Conservation (phyloP, 345 rosid genomes). For the Physaria fendleri region DNA sequence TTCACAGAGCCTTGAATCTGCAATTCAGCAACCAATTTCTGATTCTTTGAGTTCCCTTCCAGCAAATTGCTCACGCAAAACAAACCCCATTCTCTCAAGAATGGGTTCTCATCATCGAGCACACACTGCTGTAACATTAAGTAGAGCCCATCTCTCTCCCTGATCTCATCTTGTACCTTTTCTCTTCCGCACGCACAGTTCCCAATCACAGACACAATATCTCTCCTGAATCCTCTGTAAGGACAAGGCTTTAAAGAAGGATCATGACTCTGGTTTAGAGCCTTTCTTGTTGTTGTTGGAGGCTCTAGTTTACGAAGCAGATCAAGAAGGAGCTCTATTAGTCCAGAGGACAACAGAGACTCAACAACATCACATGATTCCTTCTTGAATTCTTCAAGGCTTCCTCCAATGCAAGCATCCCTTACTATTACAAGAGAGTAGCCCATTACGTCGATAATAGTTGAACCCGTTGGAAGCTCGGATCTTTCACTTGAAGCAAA, state of each 20-base stretch:
- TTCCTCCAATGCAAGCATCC: conserved; percentile 50
- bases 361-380: conserved; percentile 30
- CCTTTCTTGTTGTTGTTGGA: conserved; percentile 53
- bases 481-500: conserved; percentile 33
- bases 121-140: conserved; percentile 76
- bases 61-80: conserved; percentile 63
- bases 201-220: conserved; percentile 67
- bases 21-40: conserved; percentile 51
- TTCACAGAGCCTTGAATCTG: conserved; percentile 70
- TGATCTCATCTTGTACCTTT: conserved; percentile 63
- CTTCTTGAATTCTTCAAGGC: conserved; percentile 21
- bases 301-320: conserved; percentile 64
- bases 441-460: conserved; percentile 47
- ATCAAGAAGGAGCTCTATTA: conserved; percentile 39
- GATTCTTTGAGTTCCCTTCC: conserved; percentile 69
- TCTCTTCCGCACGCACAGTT: conserved; percentile 61
- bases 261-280: conserved; percentile 29
- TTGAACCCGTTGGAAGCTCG: conserved; percentile 56
- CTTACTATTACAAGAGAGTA: conserved; percentile 54
- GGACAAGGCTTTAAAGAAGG: conserved; percentile 40
- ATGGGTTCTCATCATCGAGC: conserved; percentile 61
- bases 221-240: conserved; percentile 71
- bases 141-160: conserved; percentile 48
- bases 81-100: conserved; percentile 82
- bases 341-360: conserved; percentile 42